phyloP scores from a whole-genome alignment of 768 basidiomycete genomes.

The Calocybe gangraenosa region DNA sequence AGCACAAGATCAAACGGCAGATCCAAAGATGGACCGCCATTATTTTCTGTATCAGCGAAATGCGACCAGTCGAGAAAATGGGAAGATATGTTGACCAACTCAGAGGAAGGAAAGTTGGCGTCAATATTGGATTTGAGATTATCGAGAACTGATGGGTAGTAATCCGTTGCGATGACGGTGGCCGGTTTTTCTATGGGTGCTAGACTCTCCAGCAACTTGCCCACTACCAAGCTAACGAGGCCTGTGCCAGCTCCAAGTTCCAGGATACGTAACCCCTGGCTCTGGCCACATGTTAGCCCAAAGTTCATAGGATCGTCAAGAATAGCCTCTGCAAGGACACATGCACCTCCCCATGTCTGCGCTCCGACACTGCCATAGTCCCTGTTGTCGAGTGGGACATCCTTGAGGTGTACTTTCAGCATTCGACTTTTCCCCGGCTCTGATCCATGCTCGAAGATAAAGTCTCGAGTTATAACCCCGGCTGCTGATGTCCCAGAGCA shows the following conservation, averaged over 20 bases:
- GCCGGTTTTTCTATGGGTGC: neutral
- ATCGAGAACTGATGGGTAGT: constrained; percentile 64
- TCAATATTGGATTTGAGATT: constrained; percentile 64
- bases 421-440: constrained; percentile 9
- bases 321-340: constrained; percentile 74
- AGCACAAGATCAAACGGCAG: constrained; percentile 64
- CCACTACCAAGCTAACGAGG: constrained; percentile 61
- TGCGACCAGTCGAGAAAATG: constrained; percentile 61
- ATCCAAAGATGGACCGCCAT: constrained; percentile 23
- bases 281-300: constrained; percentile 24
- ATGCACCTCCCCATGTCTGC: constrained; percentile 88
- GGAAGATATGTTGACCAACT: constrained; percentile 16
- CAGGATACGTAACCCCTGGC: constrained; percentile 41
- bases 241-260: constrained; percentile 89
- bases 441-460: constrained; percentile 36
- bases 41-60: constrained; percentile 18
- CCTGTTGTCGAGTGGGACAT: constrained; percentile 65
- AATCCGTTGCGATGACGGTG: constrained; percentile 67
- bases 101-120: constrained; percentile 43
- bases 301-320: constrained; percentile 52
- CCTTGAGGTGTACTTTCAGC: constrained; percentile 48
- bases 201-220: constrained; percentile 36
- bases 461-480: constrained; percentile 50
- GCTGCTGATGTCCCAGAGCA: constrained; percentile 64
- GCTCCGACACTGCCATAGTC: constrained; percentile 74